Percentiles rank a stretch among this genome's conserved stretches.
Conservation (phyloP, 257 asterid genomes). For the Nicotiana sylvestris region DNA sequence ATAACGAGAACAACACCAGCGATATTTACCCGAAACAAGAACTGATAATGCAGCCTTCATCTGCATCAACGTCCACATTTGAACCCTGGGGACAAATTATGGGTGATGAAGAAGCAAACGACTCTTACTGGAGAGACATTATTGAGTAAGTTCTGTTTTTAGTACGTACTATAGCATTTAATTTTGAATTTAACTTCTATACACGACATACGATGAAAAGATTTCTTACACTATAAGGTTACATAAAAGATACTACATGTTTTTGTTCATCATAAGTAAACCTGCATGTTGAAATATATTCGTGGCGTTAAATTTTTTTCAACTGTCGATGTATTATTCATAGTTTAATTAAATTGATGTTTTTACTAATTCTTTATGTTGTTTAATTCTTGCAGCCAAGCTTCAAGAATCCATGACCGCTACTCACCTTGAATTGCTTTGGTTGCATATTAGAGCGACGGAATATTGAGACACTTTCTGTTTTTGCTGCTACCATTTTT, state of each 20-base stretch:
- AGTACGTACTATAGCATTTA: neutral
- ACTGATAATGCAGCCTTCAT: conserved; percentile 12
- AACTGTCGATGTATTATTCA: neutral
- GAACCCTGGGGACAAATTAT: conserved; percentile 27
- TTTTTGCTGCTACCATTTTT: neutral
- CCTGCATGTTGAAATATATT: no score
- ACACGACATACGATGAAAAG: no score
- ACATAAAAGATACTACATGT: no score
- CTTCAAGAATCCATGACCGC: neutral
- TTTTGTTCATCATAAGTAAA: no score
- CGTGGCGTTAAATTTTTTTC: no score
- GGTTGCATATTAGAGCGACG: neutral
- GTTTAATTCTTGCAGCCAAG: neutral
- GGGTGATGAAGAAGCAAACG: conserved; percentile 28
- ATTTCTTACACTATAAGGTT: neutral
- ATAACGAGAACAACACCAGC: neutral
- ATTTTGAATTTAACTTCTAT: neutral
- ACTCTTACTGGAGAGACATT: conserved; percentile 34
- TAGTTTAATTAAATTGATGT: neutral
- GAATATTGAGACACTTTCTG: neutral
- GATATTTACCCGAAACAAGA: neutral
- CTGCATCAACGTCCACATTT: conserved; percentile 16
- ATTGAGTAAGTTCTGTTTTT: conserved; percentile 18
- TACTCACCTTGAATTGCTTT: neutral
- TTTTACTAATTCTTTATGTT: neutral